Evolutionary conservation across 2,329 filamentous ascomycete species (phyloP).

Genomic region (Botrytis fabae): DNA sequence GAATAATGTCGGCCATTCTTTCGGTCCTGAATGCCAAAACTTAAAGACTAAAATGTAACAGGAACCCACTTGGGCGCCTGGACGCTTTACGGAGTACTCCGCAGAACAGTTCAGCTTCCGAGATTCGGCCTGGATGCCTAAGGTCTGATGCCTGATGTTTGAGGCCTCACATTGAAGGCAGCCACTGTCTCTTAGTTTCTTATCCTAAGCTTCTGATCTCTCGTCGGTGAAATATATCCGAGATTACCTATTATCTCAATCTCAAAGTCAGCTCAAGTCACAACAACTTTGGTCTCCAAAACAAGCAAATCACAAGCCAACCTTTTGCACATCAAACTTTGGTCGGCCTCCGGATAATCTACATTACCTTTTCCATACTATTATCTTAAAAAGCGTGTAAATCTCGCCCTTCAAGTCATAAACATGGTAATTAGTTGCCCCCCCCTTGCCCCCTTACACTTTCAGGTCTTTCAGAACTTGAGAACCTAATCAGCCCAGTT

Average conservation of each 20-base stretch:
- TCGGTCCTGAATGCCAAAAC: neutral
- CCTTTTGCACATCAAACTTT: neutral
- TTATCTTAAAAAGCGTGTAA: neutral
- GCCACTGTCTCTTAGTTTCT: neutral
- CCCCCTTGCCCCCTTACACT: neutral
- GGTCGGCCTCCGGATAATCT: neutral
- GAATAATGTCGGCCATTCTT: neutral
- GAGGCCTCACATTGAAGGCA: neutral
- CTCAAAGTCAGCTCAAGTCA: slow-evolving; percentile 9
- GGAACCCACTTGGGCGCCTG: neutral
- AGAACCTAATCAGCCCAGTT: slow-evolving; percentile 53
- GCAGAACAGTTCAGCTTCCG: neutral
- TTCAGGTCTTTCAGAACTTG: slow-evolving; percentile 37
- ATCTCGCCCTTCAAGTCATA: slow-evolving; percentile 25
- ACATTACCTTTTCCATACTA: neutral
- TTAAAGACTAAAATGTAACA: neutral
- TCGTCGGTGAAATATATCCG: neutral
- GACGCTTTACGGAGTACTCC: neutral
- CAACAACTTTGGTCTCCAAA: neutral
- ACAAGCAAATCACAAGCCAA: slow-evolving; percentile 3
- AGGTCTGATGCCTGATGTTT: neutral
- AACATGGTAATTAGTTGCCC: slow-evolving; percentile 45
- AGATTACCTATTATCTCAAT: slow-evolving; percentile 11
- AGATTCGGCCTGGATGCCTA: neutral
- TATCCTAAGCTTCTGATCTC: neutral